Percentiles rank a stretch among this genome's conserved stretches.
These are phyloP conservation scores for Moesziomyces antarcticus DNA, from an alignment of 1,284 basidiomycete species.

Conservation along the genomic window DNA sequence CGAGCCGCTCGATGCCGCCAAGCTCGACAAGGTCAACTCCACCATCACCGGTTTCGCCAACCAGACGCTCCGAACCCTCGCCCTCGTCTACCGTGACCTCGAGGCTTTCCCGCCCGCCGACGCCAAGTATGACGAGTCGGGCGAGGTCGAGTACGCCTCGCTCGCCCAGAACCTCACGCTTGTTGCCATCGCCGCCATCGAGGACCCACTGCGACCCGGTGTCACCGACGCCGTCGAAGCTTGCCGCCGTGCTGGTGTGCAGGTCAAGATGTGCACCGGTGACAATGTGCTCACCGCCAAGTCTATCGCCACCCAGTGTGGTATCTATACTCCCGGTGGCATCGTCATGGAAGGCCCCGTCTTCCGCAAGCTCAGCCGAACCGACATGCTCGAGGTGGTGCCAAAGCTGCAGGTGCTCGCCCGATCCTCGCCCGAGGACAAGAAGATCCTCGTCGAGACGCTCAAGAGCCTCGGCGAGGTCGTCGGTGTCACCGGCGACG, in stretches of 20 bases:
- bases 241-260: conserved; percentile 89
- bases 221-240: conserved; percentile 87
- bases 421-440: conserved; percentile 97
- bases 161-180: conserved; percentile 82
- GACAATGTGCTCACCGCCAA: conserved; percentile 89
- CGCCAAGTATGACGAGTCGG: conserved; percentile 71
- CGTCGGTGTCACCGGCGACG: conserved; percentile 97
- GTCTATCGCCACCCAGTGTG: conserved; percentile 93
- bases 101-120: conserved; percentile 80
- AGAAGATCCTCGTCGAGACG: conserved; percentile 89
- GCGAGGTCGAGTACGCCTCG: conserved; percentile 76
- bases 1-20: conserved; percentile 69
- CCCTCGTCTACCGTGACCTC: conserved; percentile 91
- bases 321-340: conserved; percentile 90
- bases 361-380: conserved; percentile 72
- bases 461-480: conserved; percentile 89
- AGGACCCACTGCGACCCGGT: conserved; percentile 91
- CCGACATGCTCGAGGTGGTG: conserved; percentile 71
- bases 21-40: conserved; percentile 81
- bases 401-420: conserved; percentile 76
- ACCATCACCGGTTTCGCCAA: conserved; percentile 98
- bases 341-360: conserved; percentile 95
- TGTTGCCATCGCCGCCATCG: conserved; percentile 89
- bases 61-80: conserved; percentile 91
- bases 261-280: conserved; percentile 98